Percentiles rank a stretch among this genome's conserved stretches.
Conservation (phyloP, 176 grass and related monocot genomes). For the Lolium multiflorum region DNA sequence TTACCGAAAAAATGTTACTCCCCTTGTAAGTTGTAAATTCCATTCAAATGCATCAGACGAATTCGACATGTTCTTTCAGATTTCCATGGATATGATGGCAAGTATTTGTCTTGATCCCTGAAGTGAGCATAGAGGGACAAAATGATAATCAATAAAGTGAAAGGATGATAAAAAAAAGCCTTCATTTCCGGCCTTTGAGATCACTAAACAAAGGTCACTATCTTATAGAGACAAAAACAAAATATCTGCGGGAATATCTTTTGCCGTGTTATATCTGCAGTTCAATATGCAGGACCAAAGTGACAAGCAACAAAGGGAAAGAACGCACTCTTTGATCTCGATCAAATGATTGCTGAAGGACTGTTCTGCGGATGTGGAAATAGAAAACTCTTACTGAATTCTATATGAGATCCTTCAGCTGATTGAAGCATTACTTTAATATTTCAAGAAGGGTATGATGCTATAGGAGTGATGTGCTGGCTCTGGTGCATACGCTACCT, state of each 20-base stretch:
- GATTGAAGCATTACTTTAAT: not conserved
- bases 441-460: not conserved
- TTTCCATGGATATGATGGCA: not conserved
- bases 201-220: not conserved
- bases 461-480: too few species aligned
- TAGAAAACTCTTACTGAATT: not conserved
- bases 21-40: not conserved
- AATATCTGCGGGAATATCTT: conserved; percentile 35
- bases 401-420: not conserved
- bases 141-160: conserved; percentile 27
- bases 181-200: conserved; percentile 34
- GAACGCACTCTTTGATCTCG: conserved; percentile 10
- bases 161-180: conserved; percentile 28
- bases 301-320: not conserved
- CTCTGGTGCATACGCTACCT: too few species aligned
- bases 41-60: not conserved
- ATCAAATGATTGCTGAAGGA: not conserved
- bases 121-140: conserved; percentile 36
- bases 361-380: not conserved
- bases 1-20: not conserved
- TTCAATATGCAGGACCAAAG: not conserved
- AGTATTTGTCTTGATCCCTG: conserved; percentile 8
- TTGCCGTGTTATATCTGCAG: conserved; percentile 22
- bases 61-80: not conserved
- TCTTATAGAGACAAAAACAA: conserved; percentile 18